Percentiles rank a stretch among this genome's conserved stretches.
These are phyloP conservation scores for Candida gorgasii DNA, from an alignment of 805 yeast species.

Conservation along the genomic window DNA sequence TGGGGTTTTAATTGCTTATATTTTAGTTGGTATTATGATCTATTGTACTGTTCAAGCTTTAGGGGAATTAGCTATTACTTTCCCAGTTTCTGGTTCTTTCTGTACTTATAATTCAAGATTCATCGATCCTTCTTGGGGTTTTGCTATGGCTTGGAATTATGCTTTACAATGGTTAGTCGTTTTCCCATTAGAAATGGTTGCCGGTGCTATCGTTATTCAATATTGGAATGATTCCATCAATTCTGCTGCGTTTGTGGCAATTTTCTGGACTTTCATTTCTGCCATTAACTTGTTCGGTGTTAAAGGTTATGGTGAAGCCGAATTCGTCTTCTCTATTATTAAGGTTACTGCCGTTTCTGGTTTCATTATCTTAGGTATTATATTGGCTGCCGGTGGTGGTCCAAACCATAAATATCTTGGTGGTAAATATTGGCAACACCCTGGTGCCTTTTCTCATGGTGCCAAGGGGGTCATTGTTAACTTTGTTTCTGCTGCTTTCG, in stretches of 20 bases:
- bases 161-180: constrained; percentile 57
- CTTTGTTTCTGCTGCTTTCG: constrained; percentile 44
- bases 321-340: constrained; percentile 62
- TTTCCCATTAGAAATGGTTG: constrained; percentile 60
- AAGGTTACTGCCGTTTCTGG: constrained; percentile 65
- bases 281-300: constrained; percentile 52
- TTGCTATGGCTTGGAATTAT: constrained; percentile 58
- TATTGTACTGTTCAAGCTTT: constrained; percentile 55
- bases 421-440: constrained; percentile 50
- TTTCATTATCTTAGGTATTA: constrained; percentile 52
- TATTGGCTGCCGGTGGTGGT: constrained; percentile 47
- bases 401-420: constrained; percentile 52
- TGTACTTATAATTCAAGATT: constrained; percentile 61
- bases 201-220: constrained; percentile 56
- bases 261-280: constrained; percentile 50
- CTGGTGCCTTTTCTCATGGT: constrained; percentile 56
- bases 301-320: constrained; percentile 62
- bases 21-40: constrained; percentile 57
- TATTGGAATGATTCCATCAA: constrained; percentile 56
- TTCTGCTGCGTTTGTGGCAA: constrained; percentile 62
- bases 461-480: constrained; percentile 42
- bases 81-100: constrained; percentile 71
- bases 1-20: constrained; percentile 60
- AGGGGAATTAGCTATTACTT: constrained; percentile 62
- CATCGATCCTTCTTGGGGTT: constrained; percentile 64